Base-by-base conservation (phyloP, 83 land plant species). In the Picea mariana region DNA sequence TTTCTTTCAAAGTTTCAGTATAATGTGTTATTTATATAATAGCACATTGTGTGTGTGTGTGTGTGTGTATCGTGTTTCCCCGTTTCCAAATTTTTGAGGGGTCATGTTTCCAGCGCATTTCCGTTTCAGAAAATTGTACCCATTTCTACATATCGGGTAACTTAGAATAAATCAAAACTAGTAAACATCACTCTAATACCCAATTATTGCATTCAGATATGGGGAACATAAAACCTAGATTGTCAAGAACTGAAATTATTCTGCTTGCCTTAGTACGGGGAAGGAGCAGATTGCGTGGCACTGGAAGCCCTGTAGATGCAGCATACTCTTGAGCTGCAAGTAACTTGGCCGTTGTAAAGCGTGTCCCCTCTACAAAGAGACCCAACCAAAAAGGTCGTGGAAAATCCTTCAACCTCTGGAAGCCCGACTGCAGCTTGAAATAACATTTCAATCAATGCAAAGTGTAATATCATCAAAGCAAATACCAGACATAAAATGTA, bases 331-430 rank as follows among this genome's bases (percentile, higher is more conserved):
- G 90, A 31, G 90, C 90, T 47, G 87, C 89, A 42, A 61, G 63
- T n/a, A 88, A 82, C 89, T 88, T 88, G 1, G 83, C 89, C 47
- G 81, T 52, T 5, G 90, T 88, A 77, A 87, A 88, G 5, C 90
- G 86, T 55, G 90, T 88, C 24, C 90, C 90, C 75, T 88, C 90
- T 1, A 88, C 90, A 84, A 88, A 88, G 47, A 88, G 89, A 23
- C 87, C 90, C 60, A 88, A 69, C 90, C 90, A 88, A 40, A 88
- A 66, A 42, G 83, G 80, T 26, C 87, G 86, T 77, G 90, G 89
- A 83, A 83, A 87, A 34, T 83, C 86, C 79, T 87, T 87, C 65
- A 87, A 60, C 26, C 86, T 64, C 66, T 84, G 84, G 68, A 83
- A 87, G 20, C 90, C 87, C 49, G 61, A 69, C 90, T 88, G 89